Percentiles rank a stretch among this genome's conserved stretches.
These are phyloP conservation scores for Hibiscus mutabilis DNA, from an alignment of 345 rosid genomes.

Conservation along the genomic window DNA sequence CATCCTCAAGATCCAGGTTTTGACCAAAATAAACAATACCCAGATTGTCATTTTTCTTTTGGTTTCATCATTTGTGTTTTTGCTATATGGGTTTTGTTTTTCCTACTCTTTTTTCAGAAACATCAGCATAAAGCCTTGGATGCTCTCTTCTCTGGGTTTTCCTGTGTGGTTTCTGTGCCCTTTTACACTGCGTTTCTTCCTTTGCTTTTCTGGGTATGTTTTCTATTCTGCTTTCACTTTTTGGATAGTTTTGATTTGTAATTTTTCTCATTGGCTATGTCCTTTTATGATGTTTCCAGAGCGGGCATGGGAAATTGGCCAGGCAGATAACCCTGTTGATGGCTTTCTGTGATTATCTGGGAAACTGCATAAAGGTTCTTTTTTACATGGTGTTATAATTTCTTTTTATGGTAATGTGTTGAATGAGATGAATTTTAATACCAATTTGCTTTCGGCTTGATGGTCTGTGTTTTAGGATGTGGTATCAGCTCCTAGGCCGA, in stretches of 20 bases:
- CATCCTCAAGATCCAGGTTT: constrained; percentile 82
- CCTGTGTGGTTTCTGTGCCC: constrained; percentile 95
- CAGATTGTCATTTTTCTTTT: constrained; percentile 2
- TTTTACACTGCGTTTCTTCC: constrained; percentile 97
- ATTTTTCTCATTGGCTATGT: constrained; percentile 2
- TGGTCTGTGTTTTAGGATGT: constrained; percentile 51
- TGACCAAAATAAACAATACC: constrained; percentile 3
- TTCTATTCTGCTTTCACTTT: constrained; percentile 5
- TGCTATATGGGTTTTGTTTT: not conserved
- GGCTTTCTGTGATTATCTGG: constrained; percentile 92
- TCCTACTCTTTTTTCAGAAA: constrained; percentile 37
- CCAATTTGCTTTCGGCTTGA: not conserved
- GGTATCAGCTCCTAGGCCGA: constrained; percentile 91
- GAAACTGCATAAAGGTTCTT: constrained; percentile 75
- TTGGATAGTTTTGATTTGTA: not conserved
- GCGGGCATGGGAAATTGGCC: constrained; percentile 95
- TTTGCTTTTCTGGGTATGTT: constrained; percentile 85
- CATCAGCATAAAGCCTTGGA: constrained; percentile 54
- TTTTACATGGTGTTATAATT: not conserved
- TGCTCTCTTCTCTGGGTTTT: constrained; percentile 71
- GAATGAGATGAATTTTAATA: not conserved
- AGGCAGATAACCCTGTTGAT: constrained; percentile 94
- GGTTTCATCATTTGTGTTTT: not conserved
- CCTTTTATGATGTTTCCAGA: constrained; percentile 38
- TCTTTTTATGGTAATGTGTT: no score